These are phyloP conservation scores for Talaromyces sp. DNA, from an alignment of 2,329 filamentous ascomycete species.

Conservation along the genomic window DNA sequence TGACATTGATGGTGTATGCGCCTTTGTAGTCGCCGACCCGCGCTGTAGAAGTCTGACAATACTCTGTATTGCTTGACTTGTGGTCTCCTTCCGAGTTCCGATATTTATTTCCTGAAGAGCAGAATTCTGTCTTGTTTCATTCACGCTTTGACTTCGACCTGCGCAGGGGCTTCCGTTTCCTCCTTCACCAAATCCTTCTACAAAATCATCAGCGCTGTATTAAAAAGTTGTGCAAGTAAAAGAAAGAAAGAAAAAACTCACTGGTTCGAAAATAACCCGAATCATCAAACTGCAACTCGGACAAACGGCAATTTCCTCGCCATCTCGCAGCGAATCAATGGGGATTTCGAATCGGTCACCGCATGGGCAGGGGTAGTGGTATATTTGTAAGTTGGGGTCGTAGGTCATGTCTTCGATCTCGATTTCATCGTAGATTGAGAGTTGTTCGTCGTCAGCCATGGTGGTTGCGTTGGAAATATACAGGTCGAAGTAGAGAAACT, in stretches of 20 bases:
- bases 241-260: conserved; percentile 41
- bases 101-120: neutral
- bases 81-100: neutral
- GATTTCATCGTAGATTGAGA: conserved; percentile 91
- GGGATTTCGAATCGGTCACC: conserved; percentile 93
- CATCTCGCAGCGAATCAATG: conserved; percentile 78
- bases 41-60: neutral
- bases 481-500: too few relatives aligned
- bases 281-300: conserved; percentile 98
- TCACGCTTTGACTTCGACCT: conserved; percentile 39
- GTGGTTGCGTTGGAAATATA: neutral
- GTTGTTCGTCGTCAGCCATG: conserved; percentile 58
- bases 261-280: conserved; percentile 82
- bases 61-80: neutral
- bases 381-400: conserved; percentile 76
- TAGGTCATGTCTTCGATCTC: conserved; percentile 99
- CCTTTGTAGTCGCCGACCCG: neutral
- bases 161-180: conserved; percentile 18
- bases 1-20: neutral
- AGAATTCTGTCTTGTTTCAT: neutral
- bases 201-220: conserved; percentile 1
- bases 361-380: conserved; percentile 95
- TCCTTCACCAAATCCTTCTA: conserved; percentile 10
- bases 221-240: neutral
- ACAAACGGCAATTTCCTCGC: conserved; percentile 92